A percentile compares a stretch with the other conserved stretches of the same genome.
Evolutionary conservation across 2,329 filamentous ascomycete genomes (phyloP).

Genomic region (Hyphodiscus sp.): DNA sequence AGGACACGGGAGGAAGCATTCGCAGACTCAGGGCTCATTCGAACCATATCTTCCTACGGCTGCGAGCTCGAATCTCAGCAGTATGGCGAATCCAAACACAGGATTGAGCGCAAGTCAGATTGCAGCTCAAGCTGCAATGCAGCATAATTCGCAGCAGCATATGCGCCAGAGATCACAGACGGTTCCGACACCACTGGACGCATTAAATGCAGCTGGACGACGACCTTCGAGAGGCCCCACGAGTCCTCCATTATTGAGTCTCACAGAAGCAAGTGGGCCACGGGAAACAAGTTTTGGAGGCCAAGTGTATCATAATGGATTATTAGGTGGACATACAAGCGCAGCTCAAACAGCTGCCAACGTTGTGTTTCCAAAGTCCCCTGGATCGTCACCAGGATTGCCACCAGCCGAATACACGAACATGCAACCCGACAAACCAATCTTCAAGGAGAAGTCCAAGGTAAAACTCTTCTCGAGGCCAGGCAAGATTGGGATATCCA

Average conservation of each 20-base stretch:
- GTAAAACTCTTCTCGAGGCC: conserved; percentile 77
- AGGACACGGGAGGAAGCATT: conserved; percentile 57
- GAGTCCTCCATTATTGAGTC: conserved; percentile 55
- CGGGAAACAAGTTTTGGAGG: conserved; percentile 47
- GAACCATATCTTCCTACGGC: conserved; percentile 64
- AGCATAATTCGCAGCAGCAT: conserved; percentile 44
- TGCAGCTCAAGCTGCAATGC: conserved; percentile 71
- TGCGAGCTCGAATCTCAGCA: conserved; percentile 32
- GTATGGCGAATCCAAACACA: conserved; percentile 30
- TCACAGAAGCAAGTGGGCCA: conserved; percentile 59
- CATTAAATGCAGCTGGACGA: conserved; percentile 18
- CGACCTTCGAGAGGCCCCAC: conserved; percentile 38
- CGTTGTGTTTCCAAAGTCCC: conserved; percentile 58
- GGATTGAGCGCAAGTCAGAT: conserved; percentile 64
- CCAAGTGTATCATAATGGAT: conserved; percentile 51
- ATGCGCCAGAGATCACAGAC: conserved; percentile 67
- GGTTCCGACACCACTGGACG: conserved; percentile 46
- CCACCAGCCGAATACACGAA: conserved; percentile 32
- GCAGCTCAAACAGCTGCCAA: conserved; percentile 68
- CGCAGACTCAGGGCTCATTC: conserved; percentile 70
- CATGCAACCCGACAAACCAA: conserved; percentile 6
- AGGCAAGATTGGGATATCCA: conserved; percentile 64
- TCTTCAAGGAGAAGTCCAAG: conserved; percentile 1
- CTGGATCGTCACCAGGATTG: conserved; percentile 27
- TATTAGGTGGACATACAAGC: conserved; percentile 53